Base-by-base conservation (phyloP, 1,284 basidiomycete genomes). In the Pyrrhoderma noxium region DNA sequence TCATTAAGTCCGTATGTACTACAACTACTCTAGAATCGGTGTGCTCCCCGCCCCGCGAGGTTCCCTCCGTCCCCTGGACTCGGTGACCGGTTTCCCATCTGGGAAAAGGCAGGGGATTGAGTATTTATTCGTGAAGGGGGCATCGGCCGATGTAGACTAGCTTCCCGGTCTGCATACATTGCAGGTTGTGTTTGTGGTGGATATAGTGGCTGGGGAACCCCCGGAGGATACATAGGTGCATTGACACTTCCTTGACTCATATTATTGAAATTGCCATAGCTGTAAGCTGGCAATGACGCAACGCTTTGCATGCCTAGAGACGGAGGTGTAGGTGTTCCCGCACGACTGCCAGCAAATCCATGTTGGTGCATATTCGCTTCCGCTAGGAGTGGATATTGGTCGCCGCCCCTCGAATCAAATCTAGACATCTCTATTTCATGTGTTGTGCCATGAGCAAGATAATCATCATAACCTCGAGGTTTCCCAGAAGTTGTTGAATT, bases 371-470 rank as follows among this genome's bases (percentile, higher is more conserved):
- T 40, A 16, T 18, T 40, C 38, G 38, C n/a, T 13, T 50, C 63
- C 38, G 64, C 65, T 39, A 86, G 70, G 13, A 86, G 62, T 2
- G 83, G 83, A 51, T 73, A 60, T 16, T 69, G 64, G 52, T 84
- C 80, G 71, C 40, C 41, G 34, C 39, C 68, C 57, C 75, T 75
- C 4, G 67, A 64, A 51, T 77, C 75, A 39, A 84, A 63, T 19
- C 73, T 70, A 3, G 71, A 63, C 56, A 86, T 69, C 62, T 85
- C 83, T 45, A 83, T 79, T 31, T 80, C 70, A 23, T 58, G 67
- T 25, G 54, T 51, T 8, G 67, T 63, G 0, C 76, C 74, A 34
- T 68, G 65, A 14, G 68, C 64, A 25, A 82, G 65, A 61, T 85
- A 87, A 3, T 72, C 72, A 22, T 82, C 76, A 59, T 80, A 83